Evolutionary conservation across 345 rosid genomes (phyloP), one percentile per base, ranked within the genome.

Genomic region (Pseudoturritis turrita): DNA sequence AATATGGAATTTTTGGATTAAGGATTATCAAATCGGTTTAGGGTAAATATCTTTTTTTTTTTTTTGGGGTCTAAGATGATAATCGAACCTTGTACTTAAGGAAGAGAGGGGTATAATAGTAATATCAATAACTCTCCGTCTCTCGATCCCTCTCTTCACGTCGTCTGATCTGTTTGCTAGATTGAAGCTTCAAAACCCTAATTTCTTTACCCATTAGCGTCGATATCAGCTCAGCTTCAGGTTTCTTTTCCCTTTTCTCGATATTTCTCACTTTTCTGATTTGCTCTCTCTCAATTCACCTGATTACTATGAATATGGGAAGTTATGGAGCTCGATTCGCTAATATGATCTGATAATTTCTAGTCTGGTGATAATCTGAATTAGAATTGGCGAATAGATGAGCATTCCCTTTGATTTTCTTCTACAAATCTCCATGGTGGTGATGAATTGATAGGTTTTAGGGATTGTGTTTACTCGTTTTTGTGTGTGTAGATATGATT

Each of bases 181-280:
- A 57, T 65, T 57, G 37, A 15, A 74, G 78, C 72, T 47, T 49
- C 60, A 11, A 57, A 73, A 39, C 66, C 77, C 77, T 73, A 73
- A 55, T 47, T 56, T 10, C 15, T 9, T 17, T 0, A 8, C n/a
- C 68, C 28, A 43, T 25, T 28, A 13, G 3, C 49, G 22, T 72
- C 71, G 41, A 6, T 10, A 7, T 47, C 53, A 65, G 52, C 67
- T 74, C 37, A 47, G 9, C 7, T 26, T 39, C 78, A 66, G 78
- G 78, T 74, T 28, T 43, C 4, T 29, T 17, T 1, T 3, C 37
- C 37, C 10, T 5, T 31, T 19, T 11, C 29, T 40, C 52, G 19
- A 7, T 26, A 17, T 4, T 12, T 55, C 5, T 68, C 11, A 11
- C n/a, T 39, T 39, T 22, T 19, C 54, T 51, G 22, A n/a, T 37